These are phyloP conservation scores for Bisporella sp. DNA, from an alignment of 2,329 filamentous ascomycete genomes.

Conservation along the genomic window DNA sequence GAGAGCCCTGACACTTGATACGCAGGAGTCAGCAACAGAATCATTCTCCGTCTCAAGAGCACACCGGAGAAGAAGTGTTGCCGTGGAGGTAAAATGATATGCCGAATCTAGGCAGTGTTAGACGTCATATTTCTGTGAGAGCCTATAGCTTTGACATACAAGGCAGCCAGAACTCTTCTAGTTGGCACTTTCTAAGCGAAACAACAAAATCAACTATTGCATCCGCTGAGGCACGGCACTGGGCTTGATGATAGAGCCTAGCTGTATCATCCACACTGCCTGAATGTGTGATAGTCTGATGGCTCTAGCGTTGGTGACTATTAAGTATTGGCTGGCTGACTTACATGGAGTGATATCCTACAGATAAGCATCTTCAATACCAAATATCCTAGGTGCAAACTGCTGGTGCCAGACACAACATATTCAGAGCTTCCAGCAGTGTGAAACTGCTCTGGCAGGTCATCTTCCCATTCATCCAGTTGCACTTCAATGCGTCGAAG, in stretches of 20 bases:
- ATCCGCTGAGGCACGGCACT: conserved; percentile 19
- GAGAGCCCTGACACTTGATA: conserved; percentile 2
- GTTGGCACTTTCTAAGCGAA: conserved; percentile 15
- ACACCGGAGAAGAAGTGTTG: conserved; percentile 15
- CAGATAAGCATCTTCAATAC: conserved; percentile 15
- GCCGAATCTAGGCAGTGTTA: conserved; percentile 17
- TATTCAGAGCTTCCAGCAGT: not conserved
- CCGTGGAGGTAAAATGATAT: conserved; percentile 24
- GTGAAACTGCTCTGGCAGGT: conserved; percentile 1
- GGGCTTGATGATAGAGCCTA: conserved; percentile 7
- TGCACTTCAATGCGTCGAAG: conserved; percentile 11
- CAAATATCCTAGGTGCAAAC: conserved; percentile 9
- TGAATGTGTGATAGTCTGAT: too few species aligned
- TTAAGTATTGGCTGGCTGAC: not conserved
- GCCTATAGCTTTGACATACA: conserved; percentile 13
- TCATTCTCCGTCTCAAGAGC: conserved; percentile 14
- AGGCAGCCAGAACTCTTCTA: conserved; percentile 25
- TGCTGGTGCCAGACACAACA: conserved; percentile 11
- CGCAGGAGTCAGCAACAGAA: conserved; percentile 5
- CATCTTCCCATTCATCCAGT: conserved; percentile 18
- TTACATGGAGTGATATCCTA: conserved; percentile 13
- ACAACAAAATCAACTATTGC: conserved; percentile 19
- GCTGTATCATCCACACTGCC: too few species aligned
- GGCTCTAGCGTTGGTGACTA: not conserved
- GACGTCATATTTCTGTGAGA: not conserved